A percentile compares a stretch with the other conserved stretches of the same genome.
These are phyloP conservation scores for Candida suzukii DNA, from an alignment of 805 yeast species.

Conservation along the genomic window DNA sequence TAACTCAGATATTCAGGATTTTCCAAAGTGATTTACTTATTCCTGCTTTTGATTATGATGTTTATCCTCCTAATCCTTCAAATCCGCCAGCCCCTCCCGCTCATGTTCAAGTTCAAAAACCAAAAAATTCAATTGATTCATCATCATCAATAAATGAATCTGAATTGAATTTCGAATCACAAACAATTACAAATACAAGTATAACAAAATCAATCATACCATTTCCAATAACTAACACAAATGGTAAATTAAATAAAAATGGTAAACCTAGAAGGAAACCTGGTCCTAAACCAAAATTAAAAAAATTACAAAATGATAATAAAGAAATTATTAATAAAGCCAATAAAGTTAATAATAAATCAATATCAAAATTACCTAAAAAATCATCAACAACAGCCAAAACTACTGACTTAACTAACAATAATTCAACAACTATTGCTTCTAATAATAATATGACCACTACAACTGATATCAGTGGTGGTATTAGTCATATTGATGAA, in stretches of 20 bases:
- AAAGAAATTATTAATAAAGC: neutral
- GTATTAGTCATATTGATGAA: too few relatives aligned
- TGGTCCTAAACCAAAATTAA: neutral
- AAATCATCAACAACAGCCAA: too few relatives aligned
- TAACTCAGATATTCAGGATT: too few relatives aligned
- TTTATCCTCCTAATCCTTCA: too few relatives aligned
- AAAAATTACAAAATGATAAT: too few relatives aligned
- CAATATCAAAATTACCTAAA: too few relatives aligned
- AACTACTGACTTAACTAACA: too few relatives aligned
- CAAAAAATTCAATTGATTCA: neutral
- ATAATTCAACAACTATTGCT: neutral
- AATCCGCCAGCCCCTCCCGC: too few relatives aligned
- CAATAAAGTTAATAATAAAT: neutral
- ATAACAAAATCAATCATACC: neutral
- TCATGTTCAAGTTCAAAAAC: too few relatives aligned
- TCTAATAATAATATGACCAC: neutral
- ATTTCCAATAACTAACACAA: neutral
- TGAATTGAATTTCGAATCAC: conserved; percentile 12
- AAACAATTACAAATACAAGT: conserved; percentile 4
- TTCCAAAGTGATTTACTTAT: too few relatives aligned
- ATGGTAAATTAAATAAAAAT: neutral
- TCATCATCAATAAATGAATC: conserved; percentile 7
- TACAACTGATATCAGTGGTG: conserved; percentile 1
- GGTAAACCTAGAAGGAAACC: conserved; percentile 2
- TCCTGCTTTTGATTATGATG: too few relatives aligned